Conservation (phyloP, 805 yeast species). For the Starmerella stigmatis region DNA sequence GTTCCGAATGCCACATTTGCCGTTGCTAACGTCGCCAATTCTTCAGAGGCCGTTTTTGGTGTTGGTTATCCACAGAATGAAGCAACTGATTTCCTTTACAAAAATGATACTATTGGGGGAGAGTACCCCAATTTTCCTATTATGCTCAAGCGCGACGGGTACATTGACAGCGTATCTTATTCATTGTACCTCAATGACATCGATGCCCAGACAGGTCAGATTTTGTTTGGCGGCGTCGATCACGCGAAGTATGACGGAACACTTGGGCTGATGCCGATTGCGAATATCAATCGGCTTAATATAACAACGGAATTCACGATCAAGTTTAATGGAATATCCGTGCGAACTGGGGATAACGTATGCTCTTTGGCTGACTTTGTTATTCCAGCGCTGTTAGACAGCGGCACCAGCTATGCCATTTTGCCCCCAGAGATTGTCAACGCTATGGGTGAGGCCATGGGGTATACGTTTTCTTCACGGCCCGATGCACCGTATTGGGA, state of each 20-base stretch:
- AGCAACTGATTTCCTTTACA: constrained; percentile 19
- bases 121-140: constrained; percentile 29
- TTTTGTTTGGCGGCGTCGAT: constrained; percentile 40
- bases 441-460: constrained; percentile 28
- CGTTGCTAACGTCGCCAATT: constrained; percentile 53
- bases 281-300: constrained; percentile 12
- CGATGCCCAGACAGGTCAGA: constrained; percentile 30
- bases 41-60: constrained; percentile 53
- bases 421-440: constrained; percentile 34
- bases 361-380: constrained; percentile 8
- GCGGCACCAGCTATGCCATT: constrained; percentile 45
- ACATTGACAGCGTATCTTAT: constrained; percentile 35
- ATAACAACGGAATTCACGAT: constrained; percentile 13
- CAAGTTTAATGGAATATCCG: constrained; percentile 15
- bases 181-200: constrained; percentile 37
- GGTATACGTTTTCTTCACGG: constrained; percentile 32
- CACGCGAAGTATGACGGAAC: constrained; percentile 35
- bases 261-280: constrained; percentile 30
- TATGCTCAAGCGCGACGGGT: constrained; percentile 33
- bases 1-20: constrained; percentile 51
- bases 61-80: constrained; percentile 30
- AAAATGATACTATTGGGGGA: constrained; percentile 10
- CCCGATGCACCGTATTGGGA: constrained; percentile 28
- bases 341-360: constrained; percentile 5
- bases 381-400: constrained; percentile 44